Evolutionary conservation across 1,284 basidiomycete species (phyloP).

Genomic region (Boletus smithii): DNA sequence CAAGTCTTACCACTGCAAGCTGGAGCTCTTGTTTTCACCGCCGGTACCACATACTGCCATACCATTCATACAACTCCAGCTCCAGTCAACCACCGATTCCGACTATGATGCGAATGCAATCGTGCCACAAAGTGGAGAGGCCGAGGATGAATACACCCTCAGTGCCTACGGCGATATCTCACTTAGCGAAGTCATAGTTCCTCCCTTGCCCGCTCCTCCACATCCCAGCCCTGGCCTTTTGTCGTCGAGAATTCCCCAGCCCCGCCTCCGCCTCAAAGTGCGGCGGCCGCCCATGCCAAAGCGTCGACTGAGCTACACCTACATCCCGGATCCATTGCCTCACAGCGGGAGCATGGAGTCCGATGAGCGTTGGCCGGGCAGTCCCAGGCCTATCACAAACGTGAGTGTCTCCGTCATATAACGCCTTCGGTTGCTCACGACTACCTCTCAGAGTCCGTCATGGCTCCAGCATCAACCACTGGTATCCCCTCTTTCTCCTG

Average conservation of each 20-base stretch:
- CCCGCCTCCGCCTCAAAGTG: slow-evolving; percentile 26
- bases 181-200: slow-evolving; percentile 16
- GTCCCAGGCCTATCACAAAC: slow-evolving; percentile 7
- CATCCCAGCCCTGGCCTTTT: neutral
- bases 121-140: slow-evolving; percentile 3
- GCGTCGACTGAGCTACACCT: slow-evolving; percentile 13
- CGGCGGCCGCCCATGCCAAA: slow-evolving; percentile 29
- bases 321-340: slow-evolving; percentile 6
- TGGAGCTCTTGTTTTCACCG: neutral
- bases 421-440: neutral
- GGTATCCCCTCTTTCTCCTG: slow-evolving; percentile 1
- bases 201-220: slow-evolving; percentile 1
- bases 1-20: neutral
- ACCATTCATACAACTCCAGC: neutral
- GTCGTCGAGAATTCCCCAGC: slow-evolving; percentile 4
- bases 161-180: slow-evolving; percentile 29
- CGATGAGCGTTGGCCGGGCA: slow-evolving; percentile 14
- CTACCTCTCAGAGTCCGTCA: slow-evolving; percentile 3
- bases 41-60: neutral
- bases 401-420: slow-evolving; percentile 11
- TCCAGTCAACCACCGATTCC: neutral
- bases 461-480: slow-evolving; percentile 21
- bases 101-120: neutral
- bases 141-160: slow-evolving; percentile 29
- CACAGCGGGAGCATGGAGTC: neutral